A percentile compares a stretch with the other conserved stretches of the same genome.
Evolutionary conservation across 2,329 filamentous ascomycete species (phyloP).

Genomic region (Claviceps pazoutovae): DNA sequence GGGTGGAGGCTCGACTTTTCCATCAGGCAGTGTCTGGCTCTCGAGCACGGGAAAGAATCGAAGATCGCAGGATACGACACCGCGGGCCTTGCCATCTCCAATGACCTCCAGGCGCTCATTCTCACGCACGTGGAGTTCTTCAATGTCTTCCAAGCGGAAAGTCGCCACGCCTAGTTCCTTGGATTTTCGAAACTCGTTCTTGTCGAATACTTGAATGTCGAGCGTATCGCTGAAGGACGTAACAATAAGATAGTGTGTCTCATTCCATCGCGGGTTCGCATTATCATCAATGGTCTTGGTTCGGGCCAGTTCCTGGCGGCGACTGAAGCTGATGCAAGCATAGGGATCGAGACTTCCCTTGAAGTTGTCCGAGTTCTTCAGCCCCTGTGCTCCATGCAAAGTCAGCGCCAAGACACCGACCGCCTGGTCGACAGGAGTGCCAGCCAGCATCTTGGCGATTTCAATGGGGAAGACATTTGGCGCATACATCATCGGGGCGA

Average conservation of each 20-base stretch:
- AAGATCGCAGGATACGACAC: constrained; percentile 66
- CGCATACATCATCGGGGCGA: constrained; percentile 94
- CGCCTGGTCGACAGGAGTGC: constrained; percentile 85
- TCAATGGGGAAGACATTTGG: constrained; percentile 98
- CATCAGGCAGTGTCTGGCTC: constrained; percentile 56
- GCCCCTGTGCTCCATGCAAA: constrained; percentile 75
- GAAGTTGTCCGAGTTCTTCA: constrained; percentile 94
- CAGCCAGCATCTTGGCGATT: constrained; percentile 94
- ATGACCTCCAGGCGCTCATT: constrained; percentile 76
- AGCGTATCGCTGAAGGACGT: constrained; percentile 81
- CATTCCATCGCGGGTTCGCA: constrained; percentile 82
- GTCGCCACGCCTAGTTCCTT: constrained; percentile 83
- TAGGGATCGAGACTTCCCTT: constrained; percentile 87
- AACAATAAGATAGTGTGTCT: constrained; percentile 90
- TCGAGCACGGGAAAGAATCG: constrained; percentile 92
- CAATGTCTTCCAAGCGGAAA: constrained; percentile 71
- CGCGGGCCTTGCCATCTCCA: constrained; percentile 70
- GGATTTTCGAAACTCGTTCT: constrained; percentile 91
- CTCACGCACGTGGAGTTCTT: constrained; percentile 64
- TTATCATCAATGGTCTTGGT: constrained; percentile 84
- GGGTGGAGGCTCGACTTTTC: constrained; percentile 65
- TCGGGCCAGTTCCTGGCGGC: constrained; percentile 63
- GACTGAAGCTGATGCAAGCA: constrained; percentile 70
- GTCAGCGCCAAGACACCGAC: constrained; percentile 89
- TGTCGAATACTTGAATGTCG: constrained; percentile 77